Conservation (phyloP, 2,329 filamentous ascomycete genomes). For the Aspergillus pseudonomiae region DNA sequence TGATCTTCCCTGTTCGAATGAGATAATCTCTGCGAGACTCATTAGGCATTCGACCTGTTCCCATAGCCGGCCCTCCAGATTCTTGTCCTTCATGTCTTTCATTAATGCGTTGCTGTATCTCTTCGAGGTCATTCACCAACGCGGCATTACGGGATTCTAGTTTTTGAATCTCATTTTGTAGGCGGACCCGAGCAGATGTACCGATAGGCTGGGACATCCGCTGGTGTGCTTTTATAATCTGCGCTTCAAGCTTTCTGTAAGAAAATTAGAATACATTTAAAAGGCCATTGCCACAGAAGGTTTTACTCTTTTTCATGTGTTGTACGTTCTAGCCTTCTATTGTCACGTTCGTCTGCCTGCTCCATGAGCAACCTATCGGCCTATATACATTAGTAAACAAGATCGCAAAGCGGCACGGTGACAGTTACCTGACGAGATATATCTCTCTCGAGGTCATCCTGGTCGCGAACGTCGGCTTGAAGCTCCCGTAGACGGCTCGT, state of each 20-base stretch:
- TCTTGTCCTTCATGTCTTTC: slow-evolving; percentile 66
- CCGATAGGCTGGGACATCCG: slow-evolving; percentile 60
- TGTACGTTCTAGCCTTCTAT: slow-evolving; percentile 64
- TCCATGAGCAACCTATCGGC: slow-evolving; percentile 63
- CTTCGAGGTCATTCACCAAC: slow-evolving; percentile 71
- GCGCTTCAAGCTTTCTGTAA: slow-evolving; percentile 62
- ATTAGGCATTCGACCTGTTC: slow-evolving; percentile 64
- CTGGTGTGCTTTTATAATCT: slow-evolving; percentile 63
- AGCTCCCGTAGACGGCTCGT: slow-evolving; percentile 63
- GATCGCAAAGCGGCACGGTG: neutral
- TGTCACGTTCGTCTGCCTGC: slow-evolving; percentile 66
- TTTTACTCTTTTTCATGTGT: slow-evolving; percentile 50
- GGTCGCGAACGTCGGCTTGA: slow-evolving; percentile 73
- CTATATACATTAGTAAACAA: slow-evolving; percentile 25
- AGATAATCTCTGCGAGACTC: slow-evolving; percentile 88
- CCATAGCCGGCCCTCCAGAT: slow-evolving; percentile 47
- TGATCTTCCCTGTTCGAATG: slow-evolving; percentile 96
- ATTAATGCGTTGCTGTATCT: slow-evolving; percentile 80
- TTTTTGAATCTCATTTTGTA: slow-evolving; percentile 62
- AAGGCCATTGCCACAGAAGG: neutral
- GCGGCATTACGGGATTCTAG: slow-evolving; percentile 66
- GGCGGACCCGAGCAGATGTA: slow-evolving; percentile 51
- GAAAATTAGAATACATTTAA: neutral
- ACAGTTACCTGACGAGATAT: slow-evolving; percentile 63
- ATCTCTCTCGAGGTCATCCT: slow-evolving; percentile 87